Percentiles rank a stretch among this genome's conserved stretches.
Evolutionary conservation across 2,329 filamentous ascomycete species (phyloP).

Genomic region (Proliferodiscus dingleyae): DNA sequence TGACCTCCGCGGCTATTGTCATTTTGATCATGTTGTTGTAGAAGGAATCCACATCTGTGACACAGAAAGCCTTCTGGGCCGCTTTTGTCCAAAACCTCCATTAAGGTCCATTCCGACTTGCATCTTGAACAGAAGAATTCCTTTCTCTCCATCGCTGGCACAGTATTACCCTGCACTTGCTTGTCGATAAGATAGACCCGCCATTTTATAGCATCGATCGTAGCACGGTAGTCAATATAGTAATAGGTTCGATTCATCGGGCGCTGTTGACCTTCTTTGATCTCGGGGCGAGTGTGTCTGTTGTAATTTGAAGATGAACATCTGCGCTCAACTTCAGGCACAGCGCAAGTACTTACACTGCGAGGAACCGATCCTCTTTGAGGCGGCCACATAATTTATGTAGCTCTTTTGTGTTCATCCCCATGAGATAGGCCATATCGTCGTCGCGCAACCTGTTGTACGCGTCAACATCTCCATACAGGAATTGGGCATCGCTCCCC

Average conservation of each 20-base stretch:
- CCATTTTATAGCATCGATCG: slow-evolving; percentile 96
- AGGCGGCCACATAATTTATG: slow-evolving; percentile 84
- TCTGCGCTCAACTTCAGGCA: slow-evolving; percentile 2
- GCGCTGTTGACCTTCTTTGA: slow-evolving; percentile 74
- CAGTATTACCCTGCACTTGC: slow-evolving; percentile 77
- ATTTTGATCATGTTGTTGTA: slow-evolving; percentile 53
- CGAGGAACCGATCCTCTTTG: slow-evolving; percentile 78
- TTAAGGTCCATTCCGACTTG: slow-evolving; percentile 78
- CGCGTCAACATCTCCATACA: slow-evolving; percentile 24
- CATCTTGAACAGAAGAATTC: slow-evolving; percentile 84
- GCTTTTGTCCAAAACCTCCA: slow-evolving; percentile 79
- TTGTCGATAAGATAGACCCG: slow-evolving; percentile 84
- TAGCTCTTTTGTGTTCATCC: slow-evolving; percentile 86
- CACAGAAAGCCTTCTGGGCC: slow-evolving; percentile 70
- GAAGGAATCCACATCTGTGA: slow-evolving; percentile 64
- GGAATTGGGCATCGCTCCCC: slow-evolving; percentile 2
- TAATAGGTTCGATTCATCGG: slow-evolving; percentile 89
- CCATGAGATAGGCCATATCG: slow-evolving; percentile 81
- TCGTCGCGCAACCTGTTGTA: slow-evolving; percentile 66
- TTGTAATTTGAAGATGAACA: slow-evolving; percentile 2
- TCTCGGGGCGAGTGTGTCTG: slow-evolving; percentile 69
- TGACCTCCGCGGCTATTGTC: slow-evolving; percentile 66
- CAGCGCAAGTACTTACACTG: slow-evolving; percentile 54
- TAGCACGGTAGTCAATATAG: slow-evolving; percentile 91
- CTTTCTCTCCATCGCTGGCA: slow-evolving; percentile 79